Evolutionary conservation across 306 rosid species (phyloP), one percentile per base, ranked within the genome.

Genomic region (Rosa chinensis): DNA sequence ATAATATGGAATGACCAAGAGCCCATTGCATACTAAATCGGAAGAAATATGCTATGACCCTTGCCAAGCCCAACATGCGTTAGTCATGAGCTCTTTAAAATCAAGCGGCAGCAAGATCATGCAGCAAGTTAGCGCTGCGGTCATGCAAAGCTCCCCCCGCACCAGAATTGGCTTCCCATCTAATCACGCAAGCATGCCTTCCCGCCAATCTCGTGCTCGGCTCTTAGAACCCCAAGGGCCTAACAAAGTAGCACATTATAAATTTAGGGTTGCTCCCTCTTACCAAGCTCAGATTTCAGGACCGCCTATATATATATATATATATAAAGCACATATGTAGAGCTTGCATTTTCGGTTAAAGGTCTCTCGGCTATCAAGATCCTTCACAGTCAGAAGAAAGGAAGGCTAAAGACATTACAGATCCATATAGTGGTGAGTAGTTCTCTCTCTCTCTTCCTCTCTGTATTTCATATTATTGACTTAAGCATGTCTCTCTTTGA

Each of bases 91-190:
- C 28, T 67, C 42, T 37, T 8, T 16, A 37, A 64, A 17, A 5
- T 16, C 0, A 17, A 64, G 70, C 42, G 12, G 45, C 21, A 66
- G 25, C 44, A 64, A 35, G 69, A 63, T 63, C 37, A 78, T 42
- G 71, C 76, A 73, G 37, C 48, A 76, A 71, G 37, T 77, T 77
- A 61, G 50, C 17, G 69, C 67, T 12, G 68, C 11, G 47, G 37
- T 81, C 87, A 84, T 69, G 83, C 82, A 81, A 84, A 64, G 72
- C 64, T 53, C 67, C 69, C 58, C 59, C 40, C 12, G 3, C 59
- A 84, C 82, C 83, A 81, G 78, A 84, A 81, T 74, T 59, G 63
- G 52, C 64, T 49, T n/a, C 48, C 48, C 66, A 58, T 59, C 49
- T 56, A 21, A 66, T 76, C 84, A 68, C 20, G 80, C 82, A 66